Percentiles rank a stretch among this genome's conserved stretches.
Evolutionary conservation across 2,329 filamentous ascomycete genomes (phyloP).

Genomic region (Aureobasidium sp.): DNA sequence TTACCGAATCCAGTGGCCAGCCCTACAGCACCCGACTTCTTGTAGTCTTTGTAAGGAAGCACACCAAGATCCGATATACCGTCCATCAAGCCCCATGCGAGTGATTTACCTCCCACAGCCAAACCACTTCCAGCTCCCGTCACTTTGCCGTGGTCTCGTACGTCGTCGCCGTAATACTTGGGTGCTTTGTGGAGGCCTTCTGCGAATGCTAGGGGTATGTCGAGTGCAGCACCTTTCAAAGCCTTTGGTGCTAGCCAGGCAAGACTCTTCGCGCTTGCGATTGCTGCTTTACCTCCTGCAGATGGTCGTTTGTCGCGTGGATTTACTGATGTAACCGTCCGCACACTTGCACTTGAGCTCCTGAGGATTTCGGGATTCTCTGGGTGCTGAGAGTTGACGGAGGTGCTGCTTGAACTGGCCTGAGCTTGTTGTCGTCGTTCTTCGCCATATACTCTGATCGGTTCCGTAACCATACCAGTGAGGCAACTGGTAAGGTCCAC

Average conservation of each 20-base stretch:
- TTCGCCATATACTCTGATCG: not conserved
- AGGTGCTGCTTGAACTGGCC: no score
- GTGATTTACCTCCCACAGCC: slow-evolving; percentile 60
- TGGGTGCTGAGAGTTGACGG: not conserved
- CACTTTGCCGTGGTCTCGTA: slow-evolving; percentile 58
- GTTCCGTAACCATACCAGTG: slow-evolving; percentile 1
- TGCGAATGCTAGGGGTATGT: not conserved
- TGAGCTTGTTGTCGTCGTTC: not conserved
- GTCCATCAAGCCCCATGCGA: slow-evolving; percentile 78
- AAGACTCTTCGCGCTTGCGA: not conserved
- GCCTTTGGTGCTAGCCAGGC: not conserved
- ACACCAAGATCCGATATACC: slow-evolving; percentile 80
- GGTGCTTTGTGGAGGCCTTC: slow-evolving; percentile 47
- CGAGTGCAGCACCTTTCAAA: not conserved
- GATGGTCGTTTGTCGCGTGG: not conserved
- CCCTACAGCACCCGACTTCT: slow-evolving; percentile 68
- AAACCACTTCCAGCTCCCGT: slow-evolving; percentile 58
- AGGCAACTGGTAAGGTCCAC: slow-evolving; percentile 74
- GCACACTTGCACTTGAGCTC: not conserved
- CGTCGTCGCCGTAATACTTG: slow-evolving; percentile 65
- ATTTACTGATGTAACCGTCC: not conserved
- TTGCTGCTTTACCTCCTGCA: not conserved
- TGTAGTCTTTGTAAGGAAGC: slow-evolving; percentile 73
- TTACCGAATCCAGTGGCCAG: slow-evolving; percentile 83
- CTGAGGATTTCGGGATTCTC: not conserved